Evolutionary conservation across 768 basidiomycete species (phyloP), one percentile per base, ranked within the genome.

Genomic region (Russula sp.): DNA sequence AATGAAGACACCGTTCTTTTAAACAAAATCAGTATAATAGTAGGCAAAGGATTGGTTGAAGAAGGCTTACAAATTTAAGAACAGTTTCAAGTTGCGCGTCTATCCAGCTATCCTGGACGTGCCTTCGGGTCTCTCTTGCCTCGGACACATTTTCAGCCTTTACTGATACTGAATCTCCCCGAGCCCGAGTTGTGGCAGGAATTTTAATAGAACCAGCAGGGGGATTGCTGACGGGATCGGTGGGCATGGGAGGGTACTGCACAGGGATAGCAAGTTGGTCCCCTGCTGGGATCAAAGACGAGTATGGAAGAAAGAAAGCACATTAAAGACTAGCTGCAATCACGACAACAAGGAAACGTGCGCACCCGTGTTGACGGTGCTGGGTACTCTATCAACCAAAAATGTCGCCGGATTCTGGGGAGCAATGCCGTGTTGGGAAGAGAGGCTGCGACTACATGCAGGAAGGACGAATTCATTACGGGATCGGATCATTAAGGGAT

Each of bases 1-100:
- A 10, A 69, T 67, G 54, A 72, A 71, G 0, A 71, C 52, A n/a
- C 71, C 67, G 0, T 67, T 64, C 71, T 72, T 48, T 22, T 10
- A 38, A 7, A 20, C 13, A 5, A 16, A 11, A 14, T 44, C 14
- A 67, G 7, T 24, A 28, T 22, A 14, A 20, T 26, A 26, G 7
- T 42, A 30, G 20, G 28, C 24, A 1, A 32, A 34, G 14, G 28
- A 28, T 20, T 6, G 8, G 32, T 28, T 20, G 28, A 26, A 40
- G 3, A 34, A 2, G 5, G 54, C 67, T 56, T 65, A 68, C 64
- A 48, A 68, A 68, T 30, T 62, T 57, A 8, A 68, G 51, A 34
- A 68, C 50, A 18, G 56, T 64, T 24, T n/a, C n/a, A n/a, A n/a
- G n/a, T n/a, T 58, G 46, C 18, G 57, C 61, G 4, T 68, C 64